Conservation (phyloP, 1,284 basidiomycete genomes). For the Puccinia sorghi region DNA sequence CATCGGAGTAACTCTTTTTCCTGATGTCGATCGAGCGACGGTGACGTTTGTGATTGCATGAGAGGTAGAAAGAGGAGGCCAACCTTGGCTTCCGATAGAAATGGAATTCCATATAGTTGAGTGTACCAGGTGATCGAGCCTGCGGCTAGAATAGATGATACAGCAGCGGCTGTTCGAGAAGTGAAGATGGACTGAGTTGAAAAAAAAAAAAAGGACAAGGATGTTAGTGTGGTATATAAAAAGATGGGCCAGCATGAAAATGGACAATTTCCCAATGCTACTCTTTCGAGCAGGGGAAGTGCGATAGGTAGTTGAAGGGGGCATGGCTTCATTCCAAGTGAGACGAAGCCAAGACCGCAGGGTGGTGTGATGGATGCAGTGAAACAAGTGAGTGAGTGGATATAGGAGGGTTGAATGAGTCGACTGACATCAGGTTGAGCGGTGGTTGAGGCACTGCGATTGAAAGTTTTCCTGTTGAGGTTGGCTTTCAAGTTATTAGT, state of each 20-base stretch:
- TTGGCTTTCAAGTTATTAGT: slow-evolving; percentile 13
- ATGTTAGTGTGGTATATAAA: too few species aligned
- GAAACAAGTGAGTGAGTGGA: too few species aligned
- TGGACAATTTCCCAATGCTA: background rate
- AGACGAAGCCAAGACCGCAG: background rate
- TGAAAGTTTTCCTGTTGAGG: slow-evolving; percentile 22
- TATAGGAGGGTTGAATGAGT: too few species aligned
- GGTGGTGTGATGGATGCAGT: background rate
- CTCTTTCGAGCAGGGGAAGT: background rate
- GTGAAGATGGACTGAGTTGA: slow-evolving; percentile 33
- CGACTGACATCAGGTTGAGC: slow-evolving; percentile 20
- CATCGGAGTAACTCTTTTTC: too few species aligned
- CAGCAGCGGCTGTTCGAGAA: slow-evolving; percentile 38
- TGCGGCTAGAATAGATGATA: slow-evolving; percentile 44
- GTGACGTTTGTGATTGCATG: background rate
- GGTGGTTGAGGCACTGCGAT: slow-evolving; percentile 17
- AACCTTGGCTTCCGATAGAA: slow-evolving; percentile 44
- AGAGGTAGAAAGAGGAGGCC: background rate
- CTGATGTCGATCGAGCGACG: background rate
- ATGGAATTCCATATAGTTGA: slow-evolving; percentile 47
- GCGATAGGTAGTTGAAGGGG: background rate
- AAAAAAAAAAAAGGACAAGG: background rate
- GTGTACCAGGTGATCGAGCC: slow-evolving; percentile 45
- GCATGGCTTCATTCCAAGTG: background rate
- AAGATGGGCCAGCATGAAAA: background rate